Percentiles rank a stretch among this genome's conserved stretches.
These are phyloP conservation scores for Cyberlindnera xishuangbannaensis DNA, from an alignment of 805 yeast species.

Conservation along the genomic window DNA sequence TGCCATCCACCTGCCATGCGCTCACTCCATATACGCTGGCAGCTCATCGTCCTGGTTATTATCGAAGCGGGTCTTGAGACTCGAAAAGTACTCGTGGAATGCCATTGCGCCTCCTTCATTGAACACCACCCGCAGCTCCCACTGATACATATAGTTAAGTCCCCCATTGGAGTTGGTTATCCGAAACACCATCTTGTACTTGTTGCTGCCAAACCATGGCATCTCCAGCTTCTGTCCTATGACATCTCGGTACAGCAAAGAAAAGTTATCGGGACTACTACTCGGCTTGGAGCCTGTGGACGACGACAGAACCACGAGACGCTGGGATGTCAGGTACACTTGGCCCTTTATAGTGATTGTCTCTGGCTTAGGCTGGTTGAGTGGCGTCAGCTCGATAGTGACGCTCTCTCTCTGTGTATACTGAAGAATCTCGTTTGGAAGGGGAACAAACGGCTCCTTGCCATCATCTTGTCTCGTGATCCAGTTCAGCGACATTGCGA, in stretches of 20 bases:
- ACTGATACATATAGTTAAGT: slow-evolving; percentile 32
- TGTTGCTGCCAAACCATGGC: slow-evolving; percentile 52
- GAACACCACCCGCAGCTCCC: slow-evolving; percentile 34
- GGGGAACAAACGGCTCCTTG: slow-evolving; percentile 21
- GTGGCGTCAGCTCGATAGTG: slow-evolving; percentile 12
- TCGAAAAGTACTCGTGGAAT: slow-evolving; percentile 33
- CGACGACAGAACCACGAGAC: slow-evolving; percentile 32
- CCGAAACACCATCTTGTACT: slow-evolving; percentile 38
- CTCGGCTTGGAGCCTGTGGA: not conserved
- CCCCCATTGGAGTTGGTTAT: slow-evolving; percentile 29
- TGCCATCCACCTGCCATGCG: no score
- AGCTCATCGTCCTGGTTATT: slow-evolving; percentile 39
- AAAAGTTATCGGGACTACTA: slow-evolving; percentile 35
- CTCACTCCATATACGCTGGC: slow-evolving; percentile 34
- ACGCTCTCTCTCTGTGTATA: slow-evolving; percentile 16
- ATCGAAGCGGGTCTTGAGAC: slow-evolving; percentile 31
- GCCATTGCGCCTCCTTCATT: slow-evolving; percentile 44
- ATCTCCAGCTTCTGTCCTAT: slow-evolving; percentile 34
- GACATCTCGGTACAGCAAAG: slow-evolving; percentile 29
- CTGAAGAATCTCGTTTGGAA: slow-evolving; percentile 22
- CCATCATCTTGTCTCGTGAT: slow-evolving; percentile 17
- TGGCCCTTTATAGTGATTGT: slow-evolving; percentile 28
- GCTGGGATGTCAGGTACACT: slow-evolving; percentile 35
- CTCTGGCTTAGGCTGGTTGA: slow-evolving; percentile 21
- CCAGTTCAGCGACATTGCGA: slow-evolving; percentile 28